These are phyloP conservation scores for Blastobotrys malaysiensis DNA, from an alignment of 1,139 yeast species.

Conservation along the genomic window DNA sequence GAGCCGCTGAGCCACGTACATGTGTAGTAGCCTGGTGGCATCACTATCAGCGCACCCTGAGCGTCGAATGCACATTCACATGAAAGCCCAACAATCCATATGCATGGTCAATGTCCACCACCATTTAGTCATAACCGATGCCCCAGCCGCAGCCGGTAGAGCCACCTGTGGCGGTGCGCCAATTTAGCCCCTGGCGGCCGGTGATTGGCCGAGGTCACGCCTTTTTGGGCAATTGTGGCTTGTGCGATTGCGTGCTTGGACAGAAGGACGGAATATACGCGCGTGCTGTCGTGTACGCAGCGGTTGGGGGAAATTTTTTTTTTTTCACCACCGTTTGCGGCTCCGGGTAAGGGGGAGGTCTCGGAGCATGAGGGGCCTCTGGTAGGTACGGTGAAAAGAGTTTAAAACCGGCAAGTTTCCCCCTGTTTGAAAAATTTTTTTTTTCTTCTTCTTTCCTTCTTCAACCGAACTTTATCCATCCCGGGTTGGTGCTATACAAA, in stretches of 20 bases:
- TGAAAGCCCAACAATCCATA: background rate
- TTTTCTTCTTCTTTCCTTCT: background rate
- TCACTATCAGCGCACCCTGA: no score
- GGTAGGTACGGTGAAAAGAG: no score
- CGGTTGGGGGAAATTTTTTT: background rate
- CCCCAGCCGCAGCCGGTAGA: background rate
- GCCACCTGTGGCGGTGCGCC: background rate
- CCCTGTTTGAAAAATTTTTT: constrained; percentile 4
- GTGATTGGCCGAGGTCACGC: background rate
- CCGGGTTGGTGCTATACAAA: background rate
- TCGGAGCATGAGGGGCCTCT: constrained; percentile 4
- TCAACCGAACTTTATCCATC: background rate
- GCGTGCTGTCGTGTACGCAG: background rate
- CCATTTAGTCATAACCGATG: background rate
- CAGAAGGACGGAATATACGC: background rate
- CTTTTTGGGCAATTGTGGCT: background rate
- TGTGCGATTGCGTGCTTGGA: background rate
- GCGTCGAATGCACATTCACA: background rate
- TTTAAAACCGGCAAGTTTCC: constrained; percentile 4
- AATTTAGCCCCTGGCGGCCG: background rate
- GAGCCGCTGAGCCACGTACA: no score
- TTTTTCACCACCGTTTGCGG: constrained; percentile 1
- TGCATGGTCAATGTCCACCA: background rate
- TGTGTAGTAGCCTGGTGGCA: no score
- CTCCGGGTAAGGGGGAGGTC: constrained; percentile 1